Evolutionary conservation across 139 green algal species (phyloP).

Genomic region (Chlamydomonas eustigma): DNA sequence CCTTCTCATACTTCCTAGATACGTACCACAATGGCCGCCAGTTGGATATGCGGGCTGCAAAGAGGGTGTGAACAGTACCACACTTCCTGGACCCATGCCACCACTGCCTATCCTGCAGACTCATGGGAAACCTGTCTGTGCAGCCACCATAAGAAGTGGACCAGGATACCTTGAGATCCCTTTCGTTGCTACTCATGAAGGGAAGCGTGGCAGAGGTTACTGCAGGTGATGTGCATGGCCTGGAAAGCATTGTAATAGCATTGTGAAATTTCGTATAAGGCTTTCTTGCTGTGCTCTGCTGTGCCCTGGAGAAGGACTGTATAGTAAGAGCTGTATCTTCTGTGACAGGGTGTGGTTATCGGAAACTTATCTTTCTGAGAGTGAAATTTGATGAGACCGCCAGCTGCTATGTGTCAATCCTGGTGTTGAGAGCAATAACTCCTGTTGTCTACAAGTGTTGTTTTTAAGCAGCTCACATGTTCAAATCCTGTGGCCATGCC

Average conservation of each 20-base stretch:
- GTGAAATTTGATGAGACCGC: too few relatives aligned
- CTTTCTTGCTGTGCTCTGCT: too few relatives aligned
- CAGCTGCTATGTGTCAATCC: too few relatives aligned
- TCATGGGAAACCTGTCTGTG: conserved; percentile 71
- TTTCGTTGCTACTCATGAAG: conserved; percentile 82
- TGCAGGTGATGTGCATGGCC: too few relatives aligned
- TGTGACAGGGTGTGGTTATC: neutral
- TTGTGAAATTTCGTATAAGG: too few relatives aligned
- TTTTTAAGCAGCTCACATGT: too few relatives aligned
- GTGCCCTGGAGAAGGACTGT: too few relatives aligned
- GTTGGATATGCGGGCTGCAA: conserved; percentile 36
- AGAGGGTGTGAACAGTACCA: conserved; percentile 6
- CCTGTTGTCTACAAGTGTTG: too few relatives aligned
- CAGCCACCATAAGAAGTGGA: conserved; percentile 79
- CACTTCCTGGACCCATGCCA: conserved; percentile 52
- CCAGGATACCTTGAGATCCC: conserved; percentile 82
- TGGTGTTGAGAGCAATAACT: too few relatives aligned
- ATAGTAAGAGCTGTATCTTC: neutral
- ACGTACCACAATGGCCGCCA: conserved; percentile 67
- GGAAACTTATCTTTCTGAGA: too few relatives aligned
- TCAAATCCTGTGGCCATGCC: too few relatives aligned
- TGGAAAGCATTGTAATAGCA: too few relatives aligned
- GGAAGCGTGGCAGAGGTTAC: conserved; percentile 67
- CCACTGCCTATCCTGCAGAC: conserved; percentile 56
- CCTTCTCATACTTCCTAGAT: conserved; percentile 69